Percentiles rank a stretch among this genome's conserved stretches.
phyloP scores from a whole-genome alignment of 2,329 filamentous ascomycete genomes.

The Calonectria leucothoes region DNA sequence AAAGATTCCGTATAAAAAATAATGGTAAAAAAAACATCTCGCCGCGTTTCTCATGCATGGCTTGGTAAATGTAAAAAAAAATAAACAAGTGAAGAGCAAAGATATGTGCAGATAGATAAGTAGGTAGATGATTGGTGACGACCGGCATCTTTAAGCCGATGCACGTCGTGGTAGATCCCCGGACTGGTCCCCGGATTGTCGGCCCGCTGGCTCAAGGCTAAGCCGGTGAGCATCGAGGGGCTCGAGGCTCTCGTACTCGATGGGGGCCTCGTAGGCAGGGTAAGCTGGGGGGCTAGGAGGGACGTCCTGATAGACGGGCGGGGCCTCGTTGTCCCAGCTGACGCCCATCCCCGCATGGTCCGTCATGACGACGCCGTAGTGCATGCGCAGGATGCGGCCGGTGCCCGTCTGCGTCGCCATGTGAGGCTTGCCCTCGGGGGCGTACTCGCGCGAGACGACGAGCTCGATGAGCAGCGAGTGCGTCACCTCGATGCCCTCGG shows the following conservation, averaged over 20 bases:
- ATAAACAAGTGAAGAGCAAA: background rate
- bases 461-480: constrained; percentile 93
- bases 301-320: constrained; percentile 93
- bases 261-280: constrained; percentile 49
- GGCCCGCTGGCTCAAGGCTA: constrained; percentile 28
- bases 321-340: constrained; percentile 96
- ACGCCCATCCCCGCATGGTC: constrained; percentile 89
- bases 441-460: constrained; percentile 93
- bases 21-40: constrained; percentile 18
- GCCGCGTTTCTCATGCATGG: constrained; percentile 41
- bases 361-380: constrained; percentile 86
- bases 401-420: constrained; percentile 88
- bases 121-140: background rate
- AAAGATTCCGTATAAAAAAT: constrained; percentile 11
- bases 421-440: constrained; percentile 73
- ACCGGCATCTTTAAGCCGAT: constrained; percentile 21
- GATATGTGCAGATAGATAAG: background rate
- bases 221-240: constrained; percentile 44
- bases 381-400: constrained; percentile 90
- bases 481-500: constrained; percentile 80
- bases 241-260: constrained; percentile 55
- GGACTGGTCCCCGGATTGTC: constrained; percentile 15
- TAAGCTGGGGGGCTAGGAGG: constrained; percentile 86
- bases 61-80: constrained; percentile 20
- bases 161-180: constrained; percentile 14